Percentiles rank a stretch among this genome's conserved stretches.
Evolutionary conservation across 2,329 filamentous ascomycete species (phyloP).

Genomic region (Aspergillus novoparasiticus): DNA sequence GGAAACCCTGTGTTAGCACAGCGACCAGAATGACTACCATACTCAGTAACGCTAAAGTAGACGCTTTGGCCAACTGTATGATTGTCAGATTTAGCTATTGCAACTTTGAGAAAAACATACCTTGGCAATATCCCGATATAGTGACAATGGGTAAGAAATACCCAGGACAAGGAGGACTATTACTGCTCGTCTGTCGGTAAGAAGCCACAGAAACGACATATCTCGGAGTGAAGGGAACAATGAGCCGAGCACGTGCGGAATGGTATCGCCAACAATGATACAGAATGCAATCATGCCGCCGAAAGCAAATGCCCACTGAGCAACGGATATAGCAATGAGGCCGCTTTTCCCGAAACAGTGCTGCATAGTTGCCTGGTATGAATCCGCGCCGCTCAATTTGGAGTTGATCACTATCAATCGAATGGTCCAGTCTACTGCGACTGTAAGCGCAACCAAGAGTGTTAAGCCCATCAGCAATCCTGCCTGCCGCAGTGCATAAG

Average conservation of each 20-base stretch:
- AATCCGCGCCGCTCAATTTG: slow-evolving; percentile 90
- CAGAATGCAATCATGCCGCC: slow-evolving; percentile 98
- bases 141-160: slow-evolving; percentile 84
- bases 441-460: slow-evolving; percentile 75
- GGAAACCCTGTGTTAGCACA: slow-evolving; percentile 78
- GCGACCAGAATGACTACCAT: slow-evolving; percentile 90
- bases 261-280: slow-evolving; percentile 94
- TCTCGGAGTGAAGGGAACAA: slow-evolving; percentile 75
- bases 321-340: slow-evolving; percentile 83
- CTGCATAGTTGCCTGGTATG: slow-evolving; percentile 94
- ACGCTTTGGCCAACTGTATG: slow-evolving; percentile 85
- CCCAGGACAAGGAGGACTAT: slow-evolving; percentile 87
- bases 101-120: slow-evolving; percentile 49
- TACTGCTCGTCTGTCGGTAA: slow-evolving; percentile 78
- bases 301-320: slow-evolving; percentile 98
- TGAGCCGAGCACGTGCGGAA: slow-evolving; percentile 83
- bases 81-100: slow-evolving; percentile 31
- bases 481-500: slow-evolving; percentile 93
- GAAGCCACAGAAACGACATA: slow-evolving; percentile 76
- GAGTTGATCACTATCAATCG: slow-evolving; percentile 95
- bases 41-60: slow-evolving; percentile 86
- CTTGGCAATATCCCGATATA: slow-evolving; percentile 98
- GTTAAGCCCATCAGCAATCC: slow-evolving; percentile 79
- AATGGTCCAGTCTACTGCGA: slow-evolving; percentile 96
- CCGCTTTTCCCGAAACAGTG: slow-evolving; percentile 90